Evolutionary conservation across 768 basidiomycete species (phyloP), one percentile per base, ranked within the genome.

Genomic region (Suillus lakei): DNA sequence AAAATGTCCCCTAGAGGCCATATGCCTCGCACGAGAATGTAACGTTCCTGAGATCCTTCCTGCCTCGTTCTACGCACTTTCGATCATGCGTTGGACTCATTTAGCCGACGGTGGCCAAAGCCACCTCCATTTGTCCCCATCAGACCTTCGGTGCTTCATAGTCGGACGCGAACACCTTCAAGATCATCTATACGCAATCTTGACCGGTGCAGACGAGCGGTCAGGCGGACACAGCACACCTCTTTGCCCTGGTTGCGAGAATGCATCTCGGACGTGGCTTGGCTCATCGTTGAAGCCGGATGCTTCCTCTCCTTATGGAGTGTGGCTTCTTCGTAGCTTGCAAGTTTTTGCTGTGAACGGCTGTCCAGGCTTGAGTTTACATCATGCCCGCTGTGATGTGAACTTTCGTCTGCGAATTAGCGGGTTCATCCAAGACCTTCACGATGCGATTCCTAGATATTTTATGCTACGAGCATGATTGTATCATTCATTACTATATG

Each of bases 1-100:
- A 18, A 54, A 51, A 36, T 56, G 26, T 18, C 18, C n/a, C 55
- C 16, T 66, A 78, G 78, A 80, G 64, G 78, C 76, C 5, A 78
- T 80, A 51, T 56, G 62, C 23, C 77, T 82, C 30, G 76, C 77
- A 8, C 73, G 75, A 34, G 76, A 81, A 62, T 73, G 74, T 55
- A 69, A 76, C 46, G 64, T 80, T 38, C 76, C 76, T 2, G 74
- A 78, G 23, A 78, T 80, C 56, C 74, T 80, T 26, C 79, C 80
- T 7, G 73, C 79, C n/a, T 77, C 77, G 21, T 80, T 82, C 64
- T 82, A 80, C 67, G 79, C 77, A 5, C 75, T 82, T 28, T 76
- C 77, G 7, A 66, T 78, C 18, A 71, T 78, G 51, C 71, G 72
- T 21, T 78, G 75, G 69, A 65, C 63, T 39, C 62, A 51, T 41